A percentile compares a stretch with the other conserved stretches of the same genome.
Evolutionary conservation across 176 grass and related monocot genomes (phyloP).

Genomic region (Rhynchospora breviuscula): DNA sequence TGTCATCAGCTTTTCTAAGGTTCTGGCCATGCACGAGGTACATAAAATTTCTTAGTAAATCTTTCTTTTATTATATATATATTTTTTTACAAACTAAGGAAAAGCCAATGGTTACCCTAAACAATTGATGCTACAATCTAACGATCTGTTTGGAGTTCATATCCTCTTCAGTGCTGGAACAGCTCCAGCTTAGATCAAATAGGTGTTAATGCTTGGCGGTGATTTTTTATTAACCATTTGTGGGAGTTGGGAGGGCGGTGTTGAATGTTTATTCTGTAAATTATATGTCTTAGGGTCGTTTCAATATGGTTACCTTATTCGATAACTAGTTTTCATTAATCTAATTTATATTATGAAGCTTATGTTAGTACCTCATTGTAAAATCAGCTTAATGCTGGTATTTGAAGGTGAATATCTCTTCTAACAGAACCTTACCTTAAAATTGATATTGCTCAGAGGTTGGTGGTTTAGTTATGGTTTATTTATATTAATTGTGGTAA

Average conservation of each 20-base stretch:
- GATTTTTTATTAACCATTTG: not conserved
- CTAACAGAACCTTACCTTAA: not conserved
- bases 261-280: not conserved
- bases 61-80: conserved; percentile 12
- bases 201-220: not conserved
- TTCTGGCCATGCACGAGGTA: conserved; percentile 82
- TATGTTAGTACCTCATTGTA: not conserved
- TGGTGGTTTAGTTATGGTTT: not conserved
- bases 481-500: not conserved
- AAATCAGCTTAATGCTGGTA: not conserved
- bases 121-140: not conserved
- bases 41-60: conserved; percentile 25
- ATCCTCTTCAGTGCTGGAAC: not conserved
- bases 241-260: not conserved
- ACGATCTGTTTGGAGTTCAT: not conserved
- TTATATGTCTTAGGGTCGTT: not conserved
- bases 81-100: conserved; percentile 9
- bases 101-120: not conserved
- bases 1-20: conserved; percentile 87
- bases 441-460: not conserved
- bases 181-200: not conserved
- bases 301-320: not conserved
- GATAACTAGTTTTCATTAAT: not conserved
- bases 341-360: not conserved
- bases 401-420: not conserved